Percentiles rank a stretch among this genome's conserved stretches.
Conservation (phyloP, 2,329 filamentous ascomycete species). For the Aspergillus flavus region DNA sequence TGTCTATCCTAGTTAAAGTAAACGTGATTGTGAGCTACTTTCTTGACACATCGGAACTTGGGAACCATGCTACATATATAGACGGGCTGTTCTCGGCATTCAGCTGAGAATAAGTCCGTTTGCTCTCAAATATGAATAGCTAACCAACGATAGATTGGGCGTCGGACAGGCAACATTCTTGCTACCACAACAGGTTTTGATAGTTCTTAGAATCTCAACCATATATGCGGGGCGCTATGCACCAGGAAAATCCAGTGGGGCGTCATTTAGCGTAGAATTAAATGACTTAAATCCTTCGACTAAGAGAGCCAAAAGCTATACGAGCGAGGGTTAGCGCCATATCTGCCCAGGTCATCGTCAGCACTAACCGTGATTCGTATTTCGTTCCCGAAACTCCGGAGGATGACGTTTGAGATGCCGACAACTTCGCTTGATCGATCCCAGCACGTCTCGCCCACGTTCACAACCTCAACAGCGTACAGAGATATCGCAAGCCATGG, state of each 20-base stretch:
- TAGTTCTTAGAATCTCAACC: too few species aligned
- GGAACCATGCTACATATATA: too few species aligned
- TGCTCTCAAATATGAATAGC: too few species aligned
- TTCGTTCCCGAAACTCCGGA: neutral
- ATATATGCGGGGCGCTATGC: too few species aligned
- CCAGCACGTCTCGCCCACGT: neutral
- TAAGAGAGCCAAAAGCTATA: neutral
- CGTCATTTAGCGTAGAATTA: neutral
- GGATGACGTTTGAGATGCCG: neutral
- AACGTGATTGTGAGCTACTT: too few species aligned
- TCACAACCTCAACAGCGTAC: neutral
- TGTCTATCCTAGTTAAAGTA: too few species aligned
- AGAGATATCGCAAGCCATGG: neutral
- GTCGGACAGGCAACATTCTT: too few species aligned
- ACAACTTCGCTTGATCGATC: neutral
- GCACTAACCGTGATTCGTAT: neutral
- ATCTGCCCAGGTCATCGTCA: neutral
- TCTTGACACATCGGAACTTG: too few species aligned
- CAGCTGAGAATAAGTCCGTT: too few species aligned
- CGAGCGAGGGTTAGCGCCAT: neutral
- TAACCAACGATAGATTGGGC: too few species aligned
- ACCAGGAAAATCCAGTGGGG: neutral
- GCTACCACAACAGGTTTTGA: too few species aligned
- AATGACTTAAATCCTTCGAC: neutral
- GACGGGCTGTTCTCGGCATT: accelerated